Percentiles rank a stretch among this genome's conserved stretches.
Conservation (phyloP, 345 rosid species). For the Punica granatum region DNA sequence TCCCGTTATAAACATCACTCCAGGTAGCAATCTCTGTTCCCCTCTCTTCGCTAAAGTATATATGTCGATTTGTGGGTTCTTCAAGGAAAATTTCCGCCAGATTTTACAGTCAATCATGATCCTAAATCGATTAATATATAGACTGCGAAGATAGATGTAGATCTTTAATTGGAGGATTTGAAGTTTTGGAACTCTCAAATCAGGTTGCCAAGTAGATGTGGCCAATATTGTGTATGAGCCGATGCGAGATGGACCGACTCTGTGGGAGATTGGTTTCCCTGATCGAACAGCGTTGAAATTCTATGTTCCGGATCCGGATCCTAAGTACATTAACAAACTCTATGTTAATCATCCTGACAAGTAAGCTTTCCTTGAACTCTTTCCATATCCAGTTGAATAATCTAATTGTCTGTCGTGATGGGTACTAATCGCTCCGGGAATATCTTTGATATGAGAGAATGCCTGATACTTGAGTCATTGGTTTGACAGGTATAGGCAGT, state of each 20-base stretch:
- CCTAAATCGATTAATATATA: not conserved
- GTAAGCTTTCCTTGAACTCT: constrained; percentile 14
- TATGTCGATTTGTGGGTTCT: too few species aligned
- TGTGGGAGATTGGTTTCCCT: constrained; percentile 91
- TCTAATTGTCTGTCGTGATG: too few species aligned
- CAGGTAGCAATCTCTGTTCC: constrained; percentile 30
- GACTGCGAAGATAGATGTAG: not conserved
- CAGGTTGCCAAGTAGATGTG: constrained; percentile 49
- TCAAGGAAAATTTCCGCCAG: too few species aligned
- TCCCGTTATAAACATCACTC: constrained; percentile 25
- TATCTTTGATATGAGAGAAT: not conserved
- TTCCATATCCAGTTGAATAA: too few species aligned
- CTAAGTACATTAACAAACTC: constrained; percentile 51
- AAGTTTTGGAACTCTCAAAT: too few species aligned
- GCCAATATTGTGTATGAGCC: constrained; percentile 53
- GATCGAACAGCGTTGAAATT: constrained; percentile 72
- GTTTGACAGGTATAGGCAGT: constrained; percentile 61
- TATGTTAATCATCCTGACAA: constrained; percentile 57
- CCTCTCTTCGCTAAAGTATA: too few species aligned
- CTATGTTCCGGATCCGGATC: constrained; percentile 68
- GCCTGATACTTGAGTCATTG: not conserved
- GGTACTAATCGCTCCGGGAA: too few species aligned
- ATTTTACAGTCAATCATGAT: not conserved
- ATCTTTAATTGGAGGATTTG: not conserved
- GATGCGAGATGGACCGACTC: constrained; percentile 68